Evolutionary conservation across 1,284 basidiomycete genomes (phyloP), one percentile per base, ranked within the genome.

Genomic region (Boletus mariae): DNA sequence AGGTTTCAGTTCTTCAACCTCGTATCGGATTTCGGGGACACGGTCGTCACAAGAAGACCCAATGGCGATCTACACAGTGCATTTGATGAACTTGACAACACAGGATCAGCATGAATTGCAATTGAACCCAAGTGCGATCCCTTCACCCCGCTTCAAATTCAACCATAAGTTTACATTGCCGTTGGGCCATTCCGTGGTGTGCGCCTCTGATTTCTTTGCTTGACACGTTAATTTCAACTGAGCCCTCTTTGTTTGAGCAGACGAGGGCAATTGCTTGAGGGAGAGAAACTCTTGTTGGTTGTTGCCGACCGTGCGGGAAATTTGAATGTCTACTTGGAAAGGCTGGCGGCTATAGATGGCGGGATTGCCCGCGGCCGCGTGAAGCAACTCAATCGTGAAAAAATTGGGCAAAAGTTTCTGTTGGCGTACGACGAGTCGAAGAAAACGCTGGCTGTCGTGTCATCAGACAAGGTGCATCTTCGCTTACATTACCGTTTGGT

Each of bases 361-460:
- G 72, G 74, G 0, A 60, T 77, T n/a, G 26, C 42, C 1, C 61
- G 56, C 4, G 42, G 58, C 2, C 48, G 53, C 0, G 67, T 67
- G 40, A 77, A 76, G 53, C 29, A 15, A 0, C 61, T 83, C 9
- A 66, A 75, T 44, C 71, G 69, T 8, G 74, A 75, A 52, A 79
- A 75, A 56, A 70, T 80, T 2, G 82, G 79, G 0, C 60, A 67
- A 1, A 61, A 76, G 7, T 69, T 73, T 38, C 13, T 76, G 4
- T 49, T 83, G 3, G 69, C 80, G 0, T 81, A 74, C 51, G 78
- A 84, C 40, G 82, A 84, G 58, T 59, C 61, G 7, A 79, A 75
- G 56, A 73, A 74, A 0, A 72, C 73, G 62, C 59, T 83, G 15
- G 72, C 71, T 0, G 54, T 84, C 0, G 78, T 77, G 34, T 69